These are phyloP conservation scores for Irpex sp. DNA, from an alignment of 1,284 basidiomycete genomes.

Conservation along the genomic window DNA sequence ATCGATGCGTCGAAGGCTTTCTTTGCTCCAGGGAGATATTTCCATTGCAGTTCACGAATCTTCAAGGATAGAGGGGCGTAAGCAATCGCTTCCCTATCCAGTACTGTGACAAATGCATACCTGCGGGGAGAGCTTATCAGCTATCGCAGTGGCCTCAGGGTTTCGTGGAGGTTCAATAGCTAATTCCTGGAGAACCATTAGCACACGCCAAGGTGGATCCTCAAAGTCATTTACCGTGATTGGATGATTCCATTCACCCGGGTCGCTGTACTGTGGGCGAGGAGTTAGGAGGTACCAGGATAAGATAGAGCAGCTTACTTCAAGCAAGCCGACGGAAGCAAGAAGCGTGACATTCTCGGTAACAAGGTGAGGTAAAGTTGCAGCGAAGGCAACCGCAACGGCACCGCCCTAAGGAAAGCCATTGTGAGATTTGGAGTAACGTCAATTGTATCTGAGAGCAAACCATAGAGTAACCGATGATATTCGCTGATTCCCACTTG, in stretches of 20 bases:
- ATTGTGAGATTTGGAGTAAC: background rate
- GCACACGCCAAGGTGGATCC: no score
- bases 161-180: background rate
- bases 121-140: background rate
- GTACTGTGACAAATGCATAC: background rate
- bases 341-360: slow-evolving; percentile 57
- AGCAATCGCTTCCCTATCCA: no score
- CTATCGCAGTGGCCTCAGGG: background rate
- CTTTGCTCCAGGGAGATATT: background rate
- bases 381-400: slow-evolving; percentile 61
- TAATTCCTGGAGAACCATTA: background rate
- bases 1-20: background rate
- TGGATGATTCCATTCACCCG: background rate
- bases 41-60: slow-evolving; percentile 1
- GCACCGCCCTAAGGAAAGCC: slow-evolving; percentile 53
- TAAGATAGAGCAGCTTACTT: slow-evolving; percentile 32
- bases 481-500: slow-evolving; percentile 56
- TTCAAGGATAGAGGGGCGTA: background rate
- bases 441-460: slow-evolving; percentile 10
- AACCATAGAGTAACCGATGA: slow-evolving; percentile 73
- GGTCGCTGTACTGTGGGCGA: no score
- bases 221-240: background rate
- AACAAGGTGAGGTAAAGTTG: slow-evolving; percentile 62
- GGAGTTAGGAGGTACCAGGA: background rate
- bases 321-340: slow-evolving; percentile 60